Percentiles rank a stretch among this genome's conserved stretches.
phyloP scores from a whole-genome alignment of 2,329 filamentous ascomycete species.

The Talaromyces piceae region DNA sequence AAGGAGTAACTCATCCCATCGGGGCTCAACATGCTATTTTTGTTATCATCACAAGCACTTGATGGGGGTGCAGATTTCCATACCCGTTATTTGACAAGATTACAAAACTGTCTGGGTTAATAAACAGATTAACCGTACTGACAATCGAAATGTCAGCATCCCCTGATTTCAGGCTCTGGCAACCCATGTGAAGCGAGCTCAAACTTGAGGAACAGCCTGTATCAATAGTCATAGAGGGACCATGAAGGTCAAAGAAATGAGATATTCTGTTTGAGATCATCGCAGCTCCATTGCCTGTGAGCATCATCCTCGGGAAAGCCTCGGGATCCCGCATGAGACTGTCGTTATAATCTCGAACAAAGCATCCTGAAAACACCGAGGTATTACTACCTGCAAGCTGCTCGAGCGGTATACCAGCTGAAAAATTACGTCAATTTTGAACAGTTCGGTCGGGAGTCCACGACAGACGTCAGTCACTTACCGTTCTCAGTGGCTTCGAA shows the following conservation, averaged over 20 bases:
- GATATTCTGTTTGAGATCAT: constrained; percentile 26
- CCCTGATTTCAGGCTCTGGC: neutral
- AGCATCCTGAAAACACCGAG: constrained; percentile 25
- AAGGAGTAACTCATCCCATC: constrained; percentile 46
- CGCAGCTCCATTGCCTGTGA: constrained; percentile 18
- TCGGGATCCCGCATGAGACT: constrained; percentile 4
- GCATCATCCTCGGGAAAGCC: constrained; percentile 12
- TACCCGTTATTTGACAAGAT: neutral
- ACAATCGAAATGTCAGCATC: constrained; percentile 9
- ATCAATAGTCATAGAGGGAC: constrained; percentile 12
- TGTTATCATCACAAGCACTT: neutral
- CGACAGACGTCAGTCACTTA: neutral
- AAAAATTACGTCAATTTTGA: neutral
- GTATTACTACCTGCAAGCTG: constrained; percentile 23
- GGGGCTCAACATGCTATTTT: constrained; percentile 41
- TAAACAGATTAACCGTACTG: constrained; percentile 7
- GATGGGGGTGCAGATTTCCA: neutral
- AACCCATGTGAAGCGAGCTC: neutral
- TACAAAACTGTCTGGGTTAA: constrained; percentile 3
- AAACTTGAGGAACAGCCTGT: constrained; percentile 13
- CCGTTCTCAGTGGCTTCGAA: constrained; percentile 13
- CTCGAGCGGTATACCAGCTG: constrained; percentile 22
- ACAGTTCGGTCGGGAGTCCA: neutral
- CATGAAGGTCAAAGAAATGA: constrained; percentile 10
- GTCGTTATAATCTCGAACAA: constrained; percentile 22